A percentile compares a stretch with the other conserved stretches of the same genome.
These are phyloP conservation scores for Rutstroemia sp. DNA, from an alignment of 2,329 filamentous ascomycete species.

Conservation along the genomic window DNA sequence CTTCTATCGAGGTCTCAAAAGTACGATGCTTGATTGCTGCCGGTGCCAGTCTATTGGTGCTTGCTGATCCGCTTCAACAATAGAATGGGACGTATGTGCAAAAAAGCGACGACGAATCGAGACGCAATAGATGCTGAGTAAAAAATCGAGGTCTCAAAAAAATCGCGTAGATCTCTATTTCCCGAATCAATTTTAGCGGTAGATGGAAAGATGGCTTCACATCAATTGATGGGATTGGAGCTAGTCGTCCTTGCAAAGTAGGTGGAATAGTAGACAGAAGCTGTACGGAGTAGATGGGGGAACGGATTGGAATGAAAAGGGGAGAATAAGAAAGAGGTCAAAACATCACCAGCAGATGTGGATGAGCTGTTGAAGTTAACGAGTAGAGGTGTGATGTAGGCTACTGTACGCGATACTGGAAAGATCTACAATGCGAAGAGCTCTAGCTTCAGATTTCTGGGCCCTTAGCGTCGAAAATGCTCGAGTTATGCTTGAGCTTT, in stretches of 20 bases:
- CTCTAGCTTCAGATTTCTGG: not conserved
- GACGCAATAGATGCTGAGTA: not conserved
- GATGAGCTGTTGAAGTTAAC: not conserved
- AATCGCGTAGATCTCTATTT: constrained; percentile 3
- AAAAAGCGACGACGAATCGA: not conserved
- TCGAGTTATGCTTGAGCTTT: not conserved
- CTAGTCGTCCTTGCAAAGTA: too few relatives aligned
- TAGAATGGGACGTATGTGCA: not conserved
- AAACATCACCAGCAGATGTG: not conserved
- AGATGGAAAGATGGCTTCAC: too few relatives aligned
- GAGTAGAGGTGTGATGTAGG: too few relatives aligned
- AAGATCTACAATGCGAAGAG: not conserved
- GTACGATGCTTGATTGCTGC: not conserved
- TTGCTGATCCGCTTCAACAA: not conserved
- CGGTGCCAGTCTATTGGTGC: not conserved
- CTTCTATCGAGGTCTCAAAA: not conserved
- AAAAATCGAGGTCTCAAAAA: not conserved
- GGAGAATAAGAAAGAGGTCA: not conserved
- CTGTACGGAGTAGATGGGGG: too few relatives aligned
- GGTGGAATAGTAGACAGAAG: too few relatives aligned
- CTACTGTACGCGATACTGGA: not conserved
- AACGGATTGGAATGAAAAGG: too few relatives aligned
- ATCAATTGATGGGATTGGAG: too few relatives aligned
- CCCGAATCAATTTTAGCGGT: not conserved
- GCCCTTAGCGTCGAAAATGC: not conserved